A percentile compares a stretch with the other conserved stretches of the same genome.
Evolutionary conservation across 2,329 filamentous ascomycete species (phyloP).

Genomic region (Penicillium hordei): DNA sequence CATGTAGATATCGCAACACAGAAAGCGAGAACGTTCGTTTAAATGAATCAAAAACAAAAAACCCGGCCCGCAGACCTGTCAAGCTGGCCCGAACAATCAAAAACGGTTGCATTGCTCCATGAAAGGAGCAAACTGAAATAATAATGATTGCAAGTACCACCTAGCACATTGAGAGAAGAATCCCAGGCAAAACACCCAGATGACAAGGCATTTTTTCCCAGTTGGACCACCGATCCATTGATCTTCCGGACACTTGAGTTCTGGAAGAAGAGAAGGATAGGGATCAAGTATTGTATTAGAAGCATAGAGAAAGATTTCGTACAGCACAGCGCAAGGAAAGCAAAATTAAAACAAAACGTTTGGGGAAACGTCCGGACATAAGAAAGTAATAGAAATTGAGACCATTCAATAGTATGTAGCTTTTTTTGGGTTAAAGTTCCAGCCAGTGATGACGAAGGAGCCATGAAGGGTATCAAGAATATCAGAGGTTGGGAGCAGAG

Average conservation of each 20-base stretch:
- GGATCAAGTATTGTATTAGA: conserved; percentile 23
- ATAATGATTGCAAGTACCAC: not conserved
- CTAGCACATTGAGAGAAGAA: not conserved
- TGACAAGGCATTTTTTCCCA: not conserved
- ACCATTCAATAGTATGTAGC: conserved; percentile 18
- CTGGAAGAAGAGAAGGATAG: conserved; percentile 8
- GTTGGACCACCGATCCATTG: conserved; percentile 2
- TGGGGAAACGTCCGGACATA: conserved; percentile 14
- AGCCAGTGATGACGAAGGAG: conserved; percentile 35
- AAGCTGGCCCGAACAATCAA: not conserved
- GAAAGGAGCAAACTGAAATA: not conserved
- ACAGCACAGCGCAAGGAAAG: conserved; percentile 21
- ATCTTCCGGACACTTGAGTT: conserved; percentile 10
- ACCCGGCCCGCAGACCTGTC: not conserved
- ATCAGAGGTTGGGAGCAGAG: conserved; percentile 31
- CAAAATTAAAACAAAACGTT: conserved; percentile 20
- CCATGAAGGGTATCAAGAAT: conserved; percentile 43
- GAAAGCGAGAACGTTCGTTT: not conserved
- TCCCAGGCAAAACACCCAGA: not conserved
- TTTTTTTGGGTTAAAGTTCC: conserved; percentile 26
- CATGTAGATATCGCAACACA: not conserved
- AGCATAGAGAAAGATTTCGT: conserved; percentile 24
- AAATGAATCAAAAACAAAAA: not conserved
- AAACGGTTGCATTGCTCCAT: not conserved
- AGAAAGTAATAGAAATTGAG: conserved; percentile 15